Conservation (phyloP, 305 asterid genomes). For the Andrographis paniculata region DNA sequence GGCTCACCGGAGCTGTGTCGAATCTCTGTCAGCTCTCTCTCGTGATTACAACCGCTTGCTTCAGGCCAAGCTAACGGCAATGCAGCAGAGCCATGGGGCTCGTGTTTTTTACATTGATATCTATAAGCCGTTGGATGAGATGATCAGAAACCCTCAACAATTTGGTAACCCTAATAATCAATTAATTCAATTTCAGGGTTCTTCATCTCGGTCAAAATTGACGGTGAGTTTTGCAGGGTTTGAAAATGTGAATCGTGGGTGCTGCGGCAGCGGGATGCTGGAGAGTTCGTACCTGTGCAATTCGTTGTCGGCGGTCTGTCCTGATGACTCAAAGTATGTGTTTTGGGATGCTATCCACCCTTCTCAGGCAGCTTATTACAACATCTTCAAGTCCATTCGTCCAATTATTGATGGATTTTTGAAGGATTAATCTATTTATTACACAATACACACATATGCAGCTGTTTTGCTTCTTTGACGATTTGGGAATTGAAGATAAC, state of each 20-base stretch:
- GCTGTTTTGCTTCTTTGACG: neutral
- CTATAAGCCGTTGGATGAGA: constrained; percentile 26
- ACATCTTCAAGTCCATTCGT: constrained; percentile 16
- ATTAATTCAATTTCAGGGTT: neutral
- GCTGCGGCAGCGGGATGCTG: constrained; percentile 39
- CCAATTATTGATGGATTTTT: constrained; percentile 16
- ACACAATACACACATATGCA: too few relatives aligned
- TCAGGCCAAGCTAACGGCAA: constrained; percentile 18
- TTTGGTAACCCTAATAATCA: constrained; percentile 25
- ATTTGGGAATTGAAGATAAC: too few relatives aligned
- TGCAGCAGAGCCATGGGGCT: constrained; percentile 5
- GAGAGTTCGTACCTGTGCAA: constrained; percentile 31
- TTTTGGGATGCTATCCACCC: constrained; percentile 49
- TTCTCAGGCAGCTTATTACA: constrained; percentile 29
- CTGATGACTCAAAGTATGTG: constrained; percentile 29
- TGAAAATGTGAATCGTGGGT: constrained; percentile 28
- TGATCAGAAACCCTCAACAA: constrained; percentile 27
- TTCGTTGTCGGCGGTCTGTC: constrained; percentile 21
- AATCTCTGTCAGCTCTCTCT: constrained; percentile 29
- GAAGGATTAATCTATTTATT: constrained; percentile 13
- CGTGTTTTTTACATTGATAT: constrained; percentile 25
- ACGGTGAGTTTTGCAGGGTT: constrained; percentile 22
- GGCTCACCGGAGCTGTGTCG: constrained; percentile 33
- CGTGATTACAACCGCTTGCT: constrained; percentile 40
- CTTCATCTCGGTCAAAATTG: too few relatives aligned